Conservation (phyloP, 495 filamentous ascomycete species). For the Hyaloscypha hepaticicola region DNA sequence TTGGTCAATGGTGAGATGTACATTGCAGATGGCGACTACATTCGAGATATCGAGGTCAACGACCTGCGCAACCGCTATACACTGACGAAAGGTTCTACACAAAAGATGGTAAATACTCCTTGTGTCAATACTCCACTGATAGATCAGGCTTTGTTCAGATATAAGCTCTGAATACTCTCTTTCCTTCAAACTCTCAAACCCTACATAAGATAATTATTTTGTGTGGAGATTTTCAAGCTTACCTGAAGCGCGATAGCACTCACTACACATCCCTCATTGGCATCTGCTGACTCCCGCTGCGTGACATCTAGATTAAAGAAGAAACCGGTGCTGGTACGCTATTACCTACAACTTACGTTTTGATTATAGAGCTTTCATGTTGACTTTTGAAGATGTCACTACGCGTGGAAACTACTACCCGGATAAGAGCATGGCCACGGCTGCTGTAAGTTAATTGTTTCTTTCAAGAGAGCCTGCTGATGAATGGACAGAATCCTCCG, state of each 20-base stretch:
- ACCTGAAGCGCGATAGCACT: conserved; percentile 75
- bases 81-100: conserved; percentile 94
- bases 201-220: conserved; percentile 36
- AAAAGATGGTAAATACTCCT: conserved; percentile 95
- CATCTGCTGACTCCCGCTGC: conserved; percentile 95
- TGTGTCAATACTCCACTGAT: conserved; percentile 75
- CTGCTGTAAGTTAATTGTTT: conserved; percentile 62
- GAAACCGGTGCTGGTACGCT: conserved; percentile 99
- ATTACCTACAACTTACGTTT: conserved; percentile 47
- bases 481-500: conserved; percentile 72
- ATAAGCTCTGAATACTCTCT: conserved; percentile 33
- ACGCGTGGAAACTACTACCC: conserved; percentile 95
- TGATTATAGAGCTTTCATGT: conserved; percentile 45
- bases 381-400: conserved; percentile 91
- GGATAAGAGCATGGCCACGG: conserved; percentile 95
- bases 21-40: conserved; percentile 92
- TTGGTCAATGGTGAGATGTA: conserved; percentile 85
- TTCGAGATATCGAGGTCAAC: conserved; percentile 98
- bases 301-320: conserved; percentile 97
- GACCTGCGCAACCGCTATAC: conserved; percentile 96
- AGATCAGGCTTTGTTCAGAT: conserved; percentile 55
- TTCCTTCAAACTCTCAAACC: conserved; percentile 37
- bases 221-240: conserved; percentile 77
- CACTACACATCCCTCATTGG: conserved; percentile 70
- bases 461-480: not conserved